Conservation (phyloP, 1,139 yeast species). For the Scheffersomyces segobiensis region DNA sequence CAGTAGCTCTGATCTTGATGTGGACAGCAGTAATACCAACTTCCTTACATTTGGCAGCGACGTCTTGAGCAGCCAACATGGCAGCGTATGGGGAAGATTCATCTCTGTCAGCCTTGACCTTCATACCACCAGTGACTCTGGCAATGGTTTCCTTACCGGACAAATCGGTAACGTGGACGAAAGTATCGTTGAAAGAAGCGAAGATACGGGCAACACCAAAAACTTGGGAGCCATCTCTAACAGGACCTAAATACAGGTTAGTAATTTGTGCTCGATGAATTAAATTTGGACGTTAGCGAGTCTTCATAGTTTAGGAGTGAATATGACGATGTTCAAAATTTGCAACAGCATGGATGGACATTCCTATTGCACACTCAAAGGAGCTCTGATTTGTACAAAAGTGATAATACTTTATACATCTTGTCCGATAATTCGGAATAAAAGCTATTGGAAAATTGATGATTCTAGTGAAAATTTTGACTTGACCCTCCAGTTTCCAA, state of each 20-base stretch:
- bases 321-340: neutral
- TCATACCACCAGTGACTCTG: conserved; percentile 99
- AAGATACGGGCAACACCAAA: conserved; percentile 99
- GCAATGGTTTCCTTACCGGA: conserved; percentile 99
- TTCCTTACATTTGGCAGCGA: conserved; percentile 98
- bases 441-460: neutral
- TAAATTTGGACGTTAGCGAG: neutral
- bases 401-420: neutral
- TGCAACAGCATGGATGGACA: neutral
- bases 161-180: conserved; percentile 99
- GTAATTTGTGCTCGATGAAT: conserved; percentile 9
- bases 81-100: conserved; percentile 99
- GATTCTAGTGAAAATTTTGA: neutral
- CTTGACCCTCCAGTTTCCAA: neutral
- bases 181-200: conserved; percentile 99
- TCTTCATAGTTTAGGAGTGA: neutral
- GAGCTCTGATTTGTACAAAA: neutral
- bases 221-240: conserved; percentile 96
- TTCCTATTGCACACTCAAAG: neutral
- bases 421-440: neutral
- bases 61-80: conserved; percentile 99
- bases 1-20: conserved; percentile 99
- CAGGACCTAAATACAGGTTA: conserved; percentile 56
- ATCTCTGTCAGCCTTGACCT: conserved; percentile 99
- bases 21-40: conserved; percentile 99